These are phyloP conservation scores for Trametes punicea DNA, from an alignment of 768 basidiomycete species.

Conservation along the genomic window DNA sequence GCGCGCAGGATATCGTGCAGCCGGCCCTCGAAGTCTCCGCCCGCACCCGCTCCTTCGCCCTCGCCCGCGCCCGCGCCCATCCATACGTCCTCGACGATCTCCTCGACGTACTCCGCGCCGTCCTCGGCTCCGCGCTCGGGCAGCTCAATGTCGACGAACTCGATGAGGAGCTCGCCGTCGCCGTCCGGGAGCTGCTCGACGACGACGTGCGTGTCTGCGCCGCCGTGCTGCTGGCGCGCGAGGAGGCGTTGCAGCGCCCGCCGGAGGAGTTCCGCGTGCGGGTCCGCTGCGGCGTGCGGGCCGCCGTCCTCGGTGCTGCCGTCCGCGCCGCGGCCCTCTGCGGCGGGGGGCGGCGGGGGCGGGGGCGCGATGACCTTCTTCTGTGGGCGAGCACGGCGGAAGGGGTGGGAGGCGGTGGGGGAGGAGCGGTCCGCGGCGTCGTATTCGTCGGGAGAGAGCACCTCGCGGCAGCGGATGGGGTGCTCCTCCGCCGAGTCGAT, in stretches of 20 bases:
- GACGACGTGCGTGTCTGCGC: conserved; percentile 13
- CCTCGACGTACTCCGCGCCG: conserved; percentile 33
- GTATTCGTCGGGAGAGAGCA: conserved; percentile 40
- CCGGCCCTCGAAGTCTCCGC: conserved; percentile 8
- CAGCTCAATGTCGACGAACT: conserved; percentile 22
- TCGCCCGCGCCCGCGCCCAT: conserved; percentile 41
- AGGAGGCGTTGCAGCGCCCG: conserved; percentile 25
- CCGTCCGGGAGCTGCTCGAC: conserved; percentile 23
- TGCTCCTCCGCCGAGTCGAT: conserved; percentile 64
- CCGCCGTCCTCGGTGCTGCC: not conserved
- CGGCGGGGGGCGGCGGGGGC: conserved; percentile 13
- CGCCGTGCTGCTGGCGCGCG: conserved; percentile 13
- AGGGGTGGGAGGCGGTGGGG: conserved; percentile 54
- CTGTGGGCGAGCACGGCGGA: conserved; percentile 43
- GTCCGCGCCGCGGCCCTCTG: not conserved
- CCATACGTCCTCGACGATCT: conserved; percentile 30
- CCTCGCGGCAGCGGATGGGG: conserved; percentile 74
- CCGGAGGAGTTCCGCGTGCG: conserved; percentile 17
- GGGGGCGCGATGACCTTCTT: conserved; percentile 48
- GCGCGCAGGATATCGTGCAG: conserved; percentile 23
- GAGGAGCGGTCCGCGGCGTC: conserved; percentile 31
- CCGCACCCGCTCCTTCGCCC: no score
- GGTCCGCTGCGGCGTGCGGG: not conserved
- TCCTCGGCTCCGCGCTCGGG: conserved; percentile 39
- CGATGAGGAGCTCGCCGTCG: conserved; percentile 26